A percentile compares a stretch with the other conserved stretches of the same genome.
Conservation (phyloP, 352 stramenopile genomes). For the Pilasporangium apinafurcum region DNA sequence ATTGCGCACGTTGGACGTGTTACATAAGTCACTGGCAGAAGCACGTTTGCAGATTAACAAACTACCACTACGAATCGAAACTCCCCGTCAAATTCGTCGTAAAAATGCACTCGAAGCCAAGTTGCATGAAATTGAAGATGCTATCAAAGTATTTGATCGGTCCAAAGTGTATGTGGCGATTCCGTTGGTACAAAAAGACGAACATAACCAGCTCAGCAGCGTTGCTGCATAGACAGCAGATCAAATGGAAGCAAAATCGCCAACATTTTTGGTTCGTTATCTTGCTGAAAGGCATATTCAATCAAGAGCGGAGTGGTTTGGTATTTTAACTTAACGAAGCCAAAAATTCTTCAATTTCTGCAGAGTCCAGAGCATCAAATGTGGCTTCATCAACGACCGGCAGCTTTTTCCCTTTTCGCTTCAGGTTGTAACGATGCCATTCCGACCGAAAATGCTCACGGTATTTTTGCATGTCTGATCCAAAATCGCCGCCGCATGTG, state of each 20-base stretch:
- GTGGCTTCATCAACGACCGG: conserved; percentile 61
- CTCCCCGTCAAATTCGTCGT: conserved; percentile 63
- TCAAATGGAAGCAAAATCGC: not conserved
- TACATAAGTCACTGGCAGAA: conserved; percentile 56
- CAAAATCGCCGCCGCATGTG: conserved; percentile 91
- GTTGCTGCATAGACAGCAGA: conserved; percentile 2
- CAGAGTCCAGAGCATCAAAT: conserved; percentile 43
- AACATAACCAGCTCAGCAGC: not conserved
- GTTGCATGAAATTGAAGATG: conserved; percentile 86
- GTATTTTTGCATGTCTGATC: conserved; percentile 74
- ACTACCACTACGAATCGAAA: conserved; percentile 84
- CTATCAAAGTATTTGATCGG: conserved; percentile 84
- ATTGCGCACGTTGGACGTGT: conserved; percentile 51
- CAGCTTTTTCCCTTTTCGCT: conserved; percentile 91
- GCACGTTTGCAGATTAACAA: conserved; percentile 59
- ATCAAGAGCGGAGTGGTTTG: no score
- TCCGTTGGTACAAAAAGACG: conserved; percentile 8
- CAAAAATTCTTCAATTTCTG: conserved; percentile 61
- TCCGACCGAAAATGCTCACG: conserved; percentile 94
- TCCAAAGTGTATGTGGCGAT: conserved; percentile 81
- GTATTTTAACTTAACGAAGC: conserved; percentile 55
- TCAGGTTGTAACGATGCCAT: conserved; percentile 97
- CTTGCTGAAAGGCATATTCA: no score
- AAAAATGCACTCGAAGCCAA: conserved; percentile 81
- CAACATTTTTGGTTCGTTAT: conserved; percentile 4